Conservation (phyloP, 1,139 yeast genomes). For the Candida glucosophila region DNA sequence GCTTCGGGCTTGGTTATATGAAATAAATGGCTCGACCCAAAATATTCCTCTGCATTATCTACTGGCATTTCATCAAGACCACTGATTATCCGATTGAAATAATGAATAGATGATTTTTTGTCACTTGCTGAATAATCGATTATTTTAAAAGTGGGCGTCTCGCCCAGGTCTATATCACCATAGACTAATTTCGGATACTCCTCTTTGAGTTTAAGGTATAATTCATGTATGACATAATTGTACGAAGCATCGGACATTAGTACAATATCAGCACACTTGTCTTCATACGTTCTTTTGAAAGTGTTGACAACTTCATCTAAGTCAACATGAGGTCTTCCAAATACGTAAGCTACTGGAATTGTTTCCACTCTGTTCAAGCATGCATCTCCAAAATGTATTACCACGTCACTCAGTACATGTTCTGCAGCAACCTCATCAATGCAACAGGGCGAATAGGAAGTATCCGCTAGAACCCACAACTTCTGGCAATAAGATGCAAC, state of each 20-base stretch:
- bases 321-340: conserved; percentile 58
- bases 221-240: conserved; percentile 27
- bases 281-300: conserved; percentile 28
- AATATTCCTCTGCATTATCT: conserved; percentile 23
- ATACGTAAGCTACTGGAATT: conserved; percentile 66
- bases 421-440: conserved; percentile 96
- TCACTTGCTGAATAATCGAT: conserved; percentile 14
- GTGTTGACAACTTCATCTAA: conserved; percentile 17
- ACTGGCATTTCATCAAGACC: conserved; percentile 6
- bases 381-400: conserved; percentile 92
- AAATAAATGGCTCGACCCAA: no score
- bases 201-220: conserved; percentile 24
- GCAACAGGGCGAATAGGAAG: conserved; percentile 93
- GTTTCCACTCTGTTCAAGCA: conserved; percentile 74
- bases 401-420: conserved; percentile 78
- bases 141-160: background rate
- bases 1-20: conserved; percentile 70
- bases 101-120: conserved; percentile 1
- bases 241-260: conserved; percentile 66
- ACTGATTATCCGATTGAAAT: conserved; percentile 16
- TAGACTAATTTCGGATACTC: conserved; percentile 37
- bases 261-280: conserved; percentile 30
- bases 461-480: conserved; percentile 81
- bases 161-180: conserved; percentile 37
- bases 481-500: conserved; percentile 17